A percentile compares a stretch with the other conserved stretches of the same genome.
Evolutionary conservation across 306 rosid genomes (phyloP).

Genomic region (Vigna trinervia): DNA sequence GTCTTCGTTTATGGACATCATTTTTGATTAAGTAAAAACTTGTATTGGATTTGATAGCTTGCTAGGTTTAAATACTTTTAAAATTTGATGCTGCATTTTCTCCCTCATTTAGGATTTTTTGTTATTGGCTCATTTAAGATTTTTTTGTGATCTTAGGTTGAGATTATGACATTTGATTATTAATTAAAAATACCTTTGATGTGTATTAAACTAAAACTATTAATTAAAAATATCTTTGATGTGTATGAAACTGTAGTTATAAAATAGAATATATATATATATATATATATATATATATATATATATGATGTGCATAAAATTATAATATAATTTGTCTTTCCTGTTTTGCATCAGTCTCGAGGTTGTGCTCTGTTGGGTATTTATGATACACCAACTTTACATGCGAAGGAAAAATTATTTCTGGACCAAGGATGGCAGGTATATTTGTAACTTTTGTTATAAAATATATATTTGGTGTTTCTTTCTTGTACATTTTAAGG

Average conservation of each 20-base stretch:
- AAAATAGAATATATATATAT: background rate
- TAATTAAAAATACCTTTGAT: background rate
- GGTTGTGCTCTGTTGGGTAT: constrained; percentile 81
- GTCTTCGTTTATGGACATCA: background rate
- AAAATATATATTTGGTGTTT: constrained; percentile 17
- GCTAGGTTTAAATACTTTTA: background rate
- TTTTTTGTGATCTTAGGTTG: background rate
- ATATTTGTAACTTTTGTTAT: constrained; percentile 21
- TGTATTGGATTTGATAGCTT: background rate
- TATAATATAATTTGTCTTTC: constrained; percentile 24
- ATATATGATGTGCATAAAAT: constrained; percentile 10
- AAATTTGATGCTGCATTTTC: background rate
- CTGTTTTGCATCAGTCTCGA: constrained; percentile 63
- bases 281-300: background rate
- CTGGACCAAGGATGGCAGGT: constrained; percentile 96
- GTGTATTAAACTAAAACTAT: constrained; percentile 14
- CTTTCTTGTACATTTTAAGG: background rate
- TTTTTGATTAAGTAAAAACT: background rate
- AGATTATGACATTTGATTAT: background rate
- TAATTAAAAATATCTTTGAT: background rate
- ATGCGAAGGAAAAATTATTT: constrained; percentile 81
- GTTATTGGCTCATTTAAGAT: background rate
- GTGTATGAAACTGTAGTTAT: background rate
- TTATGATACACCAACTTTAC: constrained; percentile 76
- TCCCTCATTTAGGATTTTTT: background rate